These are phyloP conservation scores for Candida dajiaensis DNA, from an alignment of 805 yeast genomes.

Conservation along the genomic window DNA sequence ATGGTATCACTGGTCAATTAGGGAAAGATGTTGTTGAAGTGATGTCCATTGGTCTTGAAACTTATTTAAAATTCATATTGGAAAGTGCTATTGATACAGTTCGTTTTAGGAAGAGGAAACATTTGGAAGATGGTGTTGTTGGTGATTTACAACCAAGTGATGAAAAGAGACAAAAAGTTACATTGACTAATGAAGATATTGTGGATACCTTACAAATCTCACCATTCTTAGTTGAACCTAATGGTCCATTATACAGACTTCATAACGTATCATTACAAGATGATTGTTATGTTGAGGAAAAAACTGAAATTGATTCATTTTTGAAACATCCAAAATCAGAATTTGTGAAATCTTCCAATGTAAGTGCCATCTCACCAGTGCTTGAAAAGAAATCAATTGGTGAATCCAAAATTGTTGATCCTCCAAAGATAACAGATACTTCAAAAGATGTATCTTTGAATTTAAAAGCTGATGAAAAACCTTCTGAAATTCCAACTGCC, in stretches of 20 bases:
- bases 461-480: not conserved
- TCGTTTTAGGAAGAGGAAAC: constrained; percentile 48
- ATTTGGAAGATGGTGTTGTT: constrained; percentile 25
- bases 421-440: not conserved
- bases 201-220: constrained; percentile 55
- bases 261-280: constrained; percentile 45
- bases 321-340: constrained; percentile 10
- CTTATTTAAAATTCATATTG: constrained; percentile 66
- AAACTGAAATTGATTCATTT: constrained; percentile 19
- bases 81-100: constrained; percentile 72
- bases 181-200: constrained; percentile 61
- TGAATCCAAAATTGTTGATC: not conserved
- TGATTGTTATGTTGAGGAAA: constrained; percentile 32
- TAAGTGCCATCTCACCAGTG: constrained; percentile 1
- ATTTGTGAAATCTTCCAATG: not conserved
- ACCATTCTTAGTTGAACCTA: constrained; percentile 65
- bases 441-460: not conserved
- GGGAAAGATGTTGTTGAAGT: constrained; percentile 75
- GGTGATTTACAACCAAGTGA: not conserved
- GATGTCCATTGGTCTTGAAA: constrained; percentile 73
- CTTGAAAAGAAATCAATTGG: not conserved
- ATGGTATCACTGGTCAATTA: constrained; percentile 81
- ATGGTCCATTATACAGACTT: constrained; percentile 52
- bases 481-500: not conserved
- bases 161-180: constrained; percentile 26